Conservation (phyloP, 2,329 filamentous ascomycete genomes). For the Capronia epimyces region DNA sequence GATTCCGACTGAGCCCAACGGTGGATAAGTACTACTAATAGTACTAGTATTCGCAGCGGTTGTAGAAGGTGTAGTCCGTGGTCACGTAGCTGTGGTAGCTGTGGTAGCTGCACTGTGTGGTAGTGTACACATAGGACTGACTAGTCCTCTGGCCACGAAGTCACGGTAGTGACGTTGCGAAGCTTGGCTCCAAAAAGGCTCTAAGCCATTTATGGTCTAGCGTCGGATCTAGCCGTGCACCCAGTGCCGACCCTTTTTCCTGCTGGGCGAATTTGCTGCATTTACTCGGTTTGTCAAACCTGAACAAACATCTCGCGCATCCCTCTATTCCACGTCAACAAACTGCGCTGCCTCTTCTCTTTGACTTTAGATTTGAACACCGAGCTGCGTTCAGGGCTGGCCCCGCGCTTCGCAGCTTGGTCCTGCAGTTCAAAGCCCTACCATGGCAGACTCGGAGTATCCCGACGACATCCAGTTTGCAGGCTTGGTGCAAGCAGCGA, state of each 20-base stretch:
- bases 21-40: too few species aligned
- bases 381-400: slow-evolving; percentile 4
- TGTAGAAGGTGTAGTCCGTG: too few species aligned
- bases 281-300: slow-evolving; percentile 22
- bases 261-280: slow-evolving; percentile 19
- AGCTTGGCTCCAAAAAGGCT: background rate
- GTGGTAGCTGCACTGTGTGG: too few species aligned
- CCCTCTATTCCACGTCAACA: background rate
- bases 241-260: background rate
- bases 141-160: too few species aligned
- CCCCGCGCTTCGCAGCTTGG: slow-evolving; percentile 10
- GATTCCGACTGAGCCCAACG: too few species aligned
- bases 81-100: too few species aligned
- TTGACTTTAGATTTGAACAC: background rate
- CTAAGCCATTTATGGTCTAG: background rate
- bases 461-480: slow-evolving; percentile 41
- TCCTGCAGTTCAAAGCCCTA: background rate
- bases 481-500: slow-evolving; percentile 44
- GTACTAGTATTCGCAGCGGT: too few species aligned
- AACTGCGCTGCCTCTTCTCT: background rate
- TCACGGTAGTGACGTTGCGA: too few species aligned
- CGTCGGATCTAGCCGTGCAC: background rate
- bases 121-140: too few species aligned
- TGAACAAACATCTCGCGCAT: slow-evolving; percentile 15
- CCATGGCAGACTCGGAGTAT: slow-evolving; percentile 21